Conservation (phyloP, 2,329 filamentous ascomycete genomes). For the Paracoccidioides brasiliensis region DNA sequence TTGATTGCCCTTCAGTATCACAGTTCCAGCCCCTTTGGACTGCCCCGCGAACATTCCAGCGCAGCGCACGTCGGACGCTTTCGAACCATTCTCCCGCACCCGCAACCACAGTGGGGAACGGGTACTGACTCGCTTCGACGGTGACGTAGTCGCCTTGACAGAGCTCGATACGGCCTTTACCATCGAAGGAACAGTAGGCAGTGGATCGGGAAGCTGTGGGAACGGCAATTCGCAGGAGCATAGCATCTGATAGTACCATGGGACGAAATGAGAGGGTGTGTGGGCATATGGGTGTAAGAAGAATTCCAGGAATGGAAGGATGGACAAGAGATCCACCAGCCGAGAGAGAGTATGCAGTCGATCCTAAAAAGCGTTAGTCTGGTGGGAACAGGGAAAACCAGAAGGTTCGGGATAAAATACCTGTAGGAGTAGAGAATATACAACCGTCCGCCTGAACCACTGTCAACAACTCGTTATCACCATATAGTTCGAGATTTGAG, state of each 20-base stretch:
- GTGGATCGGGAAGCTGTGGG: conserved; percentile 76
- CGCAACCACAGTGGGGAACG: conserved; percentile 89
- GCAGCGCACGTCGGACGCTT: conserved; percentile 76
- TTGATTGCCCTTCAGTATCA: conserved; percentile 13
- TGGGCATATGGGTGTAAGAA: conserved; percentile 93
- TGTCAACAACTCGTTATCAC: conserved; percentile 86
- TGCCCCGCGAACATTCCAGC: conserved; percentile 90
- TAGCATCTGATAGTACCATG: conserved; percentile 93
- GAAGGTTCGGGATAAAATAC: conserved; percentile 20
- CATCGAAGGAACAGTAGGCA: conserved; percentile 94
- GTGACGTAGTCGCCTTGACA: conserved; percentile 90
- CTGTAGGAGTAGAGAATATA: conserved; percentile 94
- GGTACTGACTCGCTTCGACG: conserved; percentile 89
- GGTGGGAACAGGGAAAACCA: not conserved
- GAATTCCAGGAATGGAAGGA: conserved; percentile 90
- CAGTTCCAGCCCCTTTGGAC: conserved; percentile 73
- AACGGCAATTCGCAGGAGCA: conserved; percentile 79
- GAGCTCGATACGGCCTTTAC: conserved; percentile 88
- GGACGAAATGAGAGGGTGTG: conserved; percentile 94
- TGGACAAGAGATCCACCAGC: conserved; percentile 92
- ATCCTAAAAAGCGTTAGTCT: conserved; percentile 35
- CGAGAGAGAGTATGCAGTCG: conserved; percentile 89
- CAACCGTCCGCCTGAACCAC: conserved; percentile 94
- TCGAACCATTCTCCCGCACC: conserved; percentile 93
- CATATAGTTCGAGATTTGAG: conserved; percentile 90